Evolutionary conservation across 768 basidiomycete species (phyloP).

Genomic region (Amanita muscaria): DNA sequence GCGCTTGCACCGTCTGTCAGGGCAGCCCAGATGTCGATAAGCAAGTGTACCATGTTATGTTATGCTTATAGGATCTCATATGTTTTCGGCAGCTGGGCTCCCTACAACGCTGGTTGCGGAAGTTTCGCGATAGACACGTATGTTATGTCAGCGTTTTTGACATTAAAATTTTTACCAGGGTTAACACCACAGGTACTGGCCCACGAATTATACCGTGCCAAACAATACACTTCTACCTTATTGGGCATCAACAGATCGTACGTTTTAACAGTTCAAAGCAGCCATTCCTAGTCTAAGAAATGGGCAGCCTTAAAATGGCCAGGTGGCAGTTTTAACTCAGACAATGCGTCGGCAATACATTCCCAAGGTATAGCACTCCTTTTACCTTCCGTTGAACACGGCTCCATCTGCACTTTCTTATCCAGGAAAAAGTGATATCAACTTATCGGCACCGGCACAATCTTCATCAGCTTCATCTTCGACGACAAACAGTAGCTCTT

Average conservation of each 20-base stretch:
- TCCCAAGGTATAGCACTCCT: background rate
- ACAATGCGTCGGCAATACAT: background rate
- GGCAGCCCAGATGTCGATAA: background rate
- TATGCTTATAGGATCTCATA: background rate
- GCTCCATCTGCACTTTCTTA: no score
- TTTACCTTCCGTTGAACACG: background rate
- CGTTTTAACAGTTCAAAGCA: background rate
- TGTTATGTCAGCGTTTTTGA: background rate
- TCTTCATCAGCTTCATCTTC: no score
- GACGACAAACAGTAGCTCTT: background rate
- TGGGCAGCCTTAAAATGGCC: constrained; percentile 3
- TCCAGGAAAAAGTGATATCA: constrained; percentile 1
- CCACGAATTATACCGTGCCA: background rate
- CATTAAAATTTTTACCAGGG: no score
- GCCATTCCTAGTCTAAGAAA: no score
- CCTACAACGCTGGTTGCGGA: background rate
- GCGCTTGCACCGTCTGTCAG: constrained; percentile 6
- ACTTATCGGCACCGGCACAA: background rate
- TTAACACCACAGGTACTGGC: constrained; percentile 2
- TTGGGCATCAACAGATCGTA: constrained; percentile 6
- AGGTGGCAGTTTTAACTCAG: background rate
- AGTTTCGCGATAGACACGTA: background rate
- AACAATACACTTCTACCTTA: constrained; percentile 1
- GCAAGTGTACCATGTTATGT: background rate
- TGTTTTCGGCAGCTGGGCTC: background rate